A percentile compares a stretch with the other conserved stretches of the same genome.
Evolutionary conservation across 2,329 filamentous ascomycete species (phyloP).

Genomic region (Phialophora tarda): DNA sequence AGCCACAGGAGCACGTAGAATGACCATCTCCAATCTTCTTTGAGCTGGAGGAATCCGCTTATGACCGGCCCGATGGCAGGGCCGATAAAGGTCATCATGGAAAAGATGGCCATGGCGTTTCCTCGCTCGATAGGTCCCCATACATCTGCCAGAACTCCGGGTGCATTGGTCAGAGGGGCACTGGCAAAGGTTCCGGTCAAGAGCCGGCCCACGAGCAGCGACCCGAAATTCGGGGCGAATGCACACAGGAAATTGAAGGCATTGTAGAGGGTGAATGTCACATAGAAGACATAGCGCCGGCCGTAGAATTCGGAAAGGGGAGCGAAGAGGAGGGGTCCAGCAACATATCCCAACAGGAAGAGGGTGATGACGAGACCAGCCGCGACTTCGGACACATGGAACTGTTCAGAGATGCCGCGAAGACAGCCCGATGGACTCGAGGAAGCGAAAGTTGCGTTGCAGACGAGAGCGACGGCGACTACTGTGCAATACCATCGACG

Average conservation of each 20-base stretch:
- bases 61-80: conserved; percentile 62
- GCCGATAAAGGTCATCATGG: conserved; percentile 60
- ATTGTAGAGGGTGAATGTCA: conserved; percentile 48
- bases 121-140: conserved; percentile 60
- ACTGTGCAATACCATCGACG: conserved; percentile 52
- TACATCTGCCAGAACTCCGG: conserved; percentile 60
- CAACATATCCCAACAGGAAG: conserved; percentile 68
- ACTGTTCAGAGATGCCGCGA: conserved; percentile 51
- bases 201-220: conserved; percentile 61
- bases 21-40: conserved; percentile 54
- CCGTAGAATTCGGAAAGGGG: conserved; percentile 71
- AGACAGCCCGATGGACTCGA: conserved; percentile 50
- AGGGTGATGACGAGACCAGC: conserved; percentile 65
- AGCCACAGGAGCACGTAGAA: conserved; percentile 54
- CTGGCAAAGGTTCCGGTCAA: conserved; percentile 62
- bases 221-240: conserved; percentile 61
- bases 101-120: conserved; percentile 62
- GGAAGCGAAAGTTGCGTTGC: conserved; percentile 63
- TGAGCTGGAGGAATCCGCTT: conserved; percentile 63
- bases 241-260: conserved; percentile 61
- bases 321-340: conserved; percentile 67
- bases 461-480: conserved; percentile 52
- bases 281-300: conserved; percentile 59
- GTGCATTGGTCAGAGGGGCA: conserved; percentile 51
- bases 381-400: conserved; percentile 56